Evolutionary conservation across 176 grass and related monocot species (phyloP).

Genomic region (Cenchrus purpureus): DNA sequence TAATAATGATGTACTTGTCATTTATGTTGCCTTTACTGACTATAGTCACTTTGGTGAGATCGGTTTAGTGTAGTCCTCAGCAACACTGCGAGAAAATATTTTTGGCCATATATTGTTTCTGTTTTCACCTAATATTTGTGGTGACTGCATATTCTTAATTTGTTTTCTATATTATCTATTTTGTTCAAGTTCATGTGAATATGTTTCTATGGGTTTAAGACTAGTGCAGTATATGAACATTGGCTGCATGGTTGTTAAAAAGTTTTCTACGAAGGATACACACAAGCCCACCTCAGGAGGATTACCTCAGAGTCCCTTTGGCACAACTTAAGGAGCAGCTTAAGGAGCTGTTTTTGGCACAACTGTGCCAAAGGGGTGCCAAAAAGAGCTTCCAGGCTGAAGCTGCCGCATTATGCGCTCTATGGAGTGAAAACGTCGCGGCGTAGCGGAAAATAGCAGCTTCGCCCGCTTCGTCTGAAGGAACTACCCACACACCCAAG

Average conservation of each 20-base stretch:
- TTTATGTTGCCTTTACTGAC: not conserved
- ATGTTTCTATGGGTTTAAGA: not conserved
- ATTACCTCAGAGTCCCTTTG: too few relatives aligned
- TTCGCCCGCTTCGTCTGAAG: too few relatives aligned
- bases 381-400: too few relatives aligned
- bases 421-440: too few relatives aligned
- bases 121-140: not conserved
- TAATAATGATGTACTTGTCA: constrained; percentile 15
- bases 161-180: not conserved
- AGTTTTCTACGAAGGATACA: not conserved
- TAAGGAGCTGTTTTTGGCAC: too few relatives aligned
- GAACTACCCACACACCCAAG: too few relatives aligned
- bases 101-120: not conserved
- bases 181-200: not conserved
- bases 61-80: not conserved
- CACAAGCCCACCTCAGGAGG: not conserved
- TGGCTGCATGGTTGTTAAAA: not conserved
- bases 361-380: too few relatives aligned
- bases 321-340: too few relatives aligned
- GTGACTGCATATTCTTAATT: not conserved
- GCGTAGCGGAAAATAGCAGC: too few relatives aligned
- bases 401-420: too few relatives aligned
- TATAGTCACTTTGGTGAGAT: constrained; percentile 15
- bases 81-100: not conserved
- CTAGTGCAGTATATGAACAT: not conserved